phyloP scores from a whole-genome alignment of 768 basidiomycete genomes.

The Lactarius deliciosus region DNA sequence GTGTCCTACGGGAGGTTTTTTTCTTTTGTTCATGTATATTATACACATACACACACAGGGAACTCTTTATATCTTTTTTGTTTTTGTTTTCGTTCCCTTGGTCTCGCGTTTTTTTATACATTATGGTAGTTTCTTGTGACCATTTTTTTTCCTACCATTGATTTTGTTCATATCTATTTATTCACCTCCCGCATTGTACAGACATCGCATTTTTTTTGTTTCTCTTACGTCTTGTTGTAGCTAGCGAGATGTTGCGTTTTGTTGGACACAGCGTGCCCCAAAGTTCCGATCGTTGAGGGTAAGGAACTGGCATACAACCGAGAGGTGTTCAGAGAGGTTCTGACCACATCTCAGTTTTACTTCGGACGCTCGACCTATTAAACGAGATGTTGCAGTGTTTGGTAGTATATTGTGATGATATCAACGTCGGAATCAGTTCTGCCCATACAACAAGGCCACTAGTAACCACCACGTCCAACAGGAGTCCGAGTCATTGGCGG shows the following conservation, averaged over 20 bases:
- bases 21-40: constrained; percentile 4
- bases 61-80: constrained; percentile 10
- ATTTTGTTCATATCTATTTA: constrained; percentile 18
- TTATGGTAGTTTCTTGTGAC: not conserved
- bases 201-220: constrained; percentile 13
- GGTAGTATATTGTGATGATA: too few relatives aligned
- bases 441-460: too few relatives aligned
- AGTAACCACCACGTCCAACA: too few relatives aligned
- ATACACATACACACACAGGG: constrained; percentile 3
- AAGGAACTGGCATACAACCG: too few relatives aligned
- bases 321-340: too few relatives aligned
- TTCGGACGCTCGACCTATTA: too few relatives aligned
- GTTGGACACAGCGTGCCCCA: not conserved
- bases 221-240: not conserved
- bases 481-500: too few relatives aligned
- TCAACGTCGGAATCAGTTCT: too few relatives aligned
- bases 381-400: too few relatives aligned
- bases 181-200: constrained; percentile 22
- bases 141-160: constrained; percentile 7
- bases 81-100: constrained; percentile 1
- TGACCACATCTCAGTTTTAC: too few relatives aligned
- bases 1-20: constrained; percentile 7
- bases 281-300: not conserved
- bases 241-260: not conserved
- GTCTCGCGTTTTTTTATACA: not conserved